Evolutionary conservation across 1,139 yeast genomes (phyloP), one percentile per base, ranked within the genome.

Genomic region (Blastobotrys persicus): DNA sequence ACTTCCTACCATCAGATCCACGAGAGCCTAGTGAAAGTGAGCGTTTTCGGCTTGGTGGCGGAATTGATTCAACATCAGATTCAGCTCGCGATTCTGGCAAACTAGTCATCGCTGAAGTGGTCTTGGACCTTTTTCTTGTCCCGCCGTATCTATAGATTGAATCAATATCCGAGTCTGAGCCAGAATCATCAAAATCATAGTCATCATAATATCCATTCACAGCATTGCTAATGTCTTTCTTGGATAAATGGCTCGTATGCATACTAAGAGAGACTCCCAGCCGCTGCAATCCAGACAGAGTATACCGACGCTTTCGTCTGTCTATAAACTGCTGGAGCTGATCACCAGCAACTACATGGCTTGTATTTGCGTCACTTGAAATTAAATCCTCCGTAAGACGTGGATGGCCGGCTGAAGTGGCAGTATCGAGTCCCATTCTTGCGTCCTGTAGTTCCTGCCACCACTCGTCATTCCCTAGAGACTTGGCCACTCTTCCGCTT

Each of bases 261-360:
- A 88, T 85, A 47, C 84, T 83, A 47, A 88, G 72, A 0, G 91
- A 79, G 13, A 87, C 78, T 0, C 96, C 96, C 60, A 84, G 74
- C 53, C 79, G 80, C 59, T 85, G 92, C 14, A 69, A 51, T 2
- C 64, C 59, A 6, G 70, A 63, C 23, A 69, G 50, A 0, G 73
- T 67, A 26, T 68, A 66, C 13, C 71, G 57, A 39, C 69, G 54
- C 31, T 59, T 57, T 13, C 58, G 56, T 34, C 42, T 32, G 9
- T 34, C 23, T 14, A 42, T 48, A 19, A 45, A 43, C 26, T 33
- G 26, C n/a, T 28, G 35, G 16, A 44, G 35, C 16, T 37, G 41
- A 18, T 37, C 41, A 37, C 41, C 41, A 4, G 41, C 28, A 4
- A 37, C 41, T 3, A 37, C 28, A 37, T 37, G 14, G n/a, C 19